phyloP scores from a whole-genome alignment of 345 rosid species.

The Populus euphratica region DNA sequence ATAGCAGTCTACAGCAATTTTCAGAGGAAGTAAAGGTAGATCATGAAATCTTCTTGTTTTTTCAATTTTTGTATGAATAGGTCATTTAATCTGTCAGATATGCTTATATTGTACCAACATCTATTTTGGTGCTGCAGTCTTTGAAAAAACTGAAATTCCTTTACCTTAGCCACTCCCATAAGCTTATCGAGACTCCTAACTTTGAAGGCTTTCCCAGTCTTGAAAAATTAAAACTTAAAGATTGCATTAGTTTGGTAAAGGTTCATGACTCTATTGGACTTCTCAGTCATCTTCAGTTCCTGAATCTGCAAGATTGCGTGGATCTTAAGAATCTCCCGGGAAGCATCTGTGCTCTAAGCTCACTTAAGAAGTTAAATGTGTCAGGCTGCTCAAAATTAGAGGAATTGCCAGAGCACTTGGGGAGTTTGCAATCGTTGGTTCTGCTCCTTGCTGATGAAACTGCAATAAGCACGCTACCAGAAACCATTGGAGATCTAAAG shows the following conservation, averaged over 20 bases:
- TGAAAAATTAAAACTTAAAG: conserved; percentile 7
- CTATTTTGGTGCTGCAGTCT: neutral
- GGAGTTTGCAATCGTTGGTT: neutral
- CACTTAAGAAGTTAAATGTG: conserved; percentile 3
- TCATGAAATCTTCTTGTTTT: neutral
- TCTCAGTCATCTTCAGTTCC: neutral
- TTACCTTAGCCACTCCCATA: conserved; percentile 6
- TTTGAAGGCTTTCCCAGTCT: conserved; percentile 7
- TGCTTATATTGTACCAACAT: neutral
- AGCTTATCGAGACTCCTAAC: conserved; percentile 6
- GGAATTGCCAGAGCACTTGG: neutral
- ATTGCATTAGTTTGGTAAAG: conserved; percentile 9
- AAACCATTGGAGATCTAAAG: neutral
- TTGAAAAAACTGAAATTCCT: conserved; percentile 18
- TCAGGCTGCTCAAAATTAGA: conserved; percentile 12
- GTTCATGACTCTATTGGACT: conserved; percentile 17
- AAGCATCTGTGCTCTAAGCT: neutral
- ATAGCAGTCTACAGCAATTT: conserved; percentile 9
- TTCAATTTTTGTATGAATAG: neutral
- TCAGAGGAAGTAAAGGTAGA: neutral
- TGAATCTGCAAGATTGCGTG: conserved; percentile 11
- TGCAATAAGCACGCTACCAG: neutral
- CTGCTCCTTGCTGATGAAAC: neutral
- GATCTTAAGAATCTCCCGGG: conserved; percentile 9
- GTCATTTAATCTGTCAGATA: neutral